Base-by-base conservation (phyloP, 225 moss, liverwort and hornwort species). In the Pseudisothecium myosuroides region DNA sequence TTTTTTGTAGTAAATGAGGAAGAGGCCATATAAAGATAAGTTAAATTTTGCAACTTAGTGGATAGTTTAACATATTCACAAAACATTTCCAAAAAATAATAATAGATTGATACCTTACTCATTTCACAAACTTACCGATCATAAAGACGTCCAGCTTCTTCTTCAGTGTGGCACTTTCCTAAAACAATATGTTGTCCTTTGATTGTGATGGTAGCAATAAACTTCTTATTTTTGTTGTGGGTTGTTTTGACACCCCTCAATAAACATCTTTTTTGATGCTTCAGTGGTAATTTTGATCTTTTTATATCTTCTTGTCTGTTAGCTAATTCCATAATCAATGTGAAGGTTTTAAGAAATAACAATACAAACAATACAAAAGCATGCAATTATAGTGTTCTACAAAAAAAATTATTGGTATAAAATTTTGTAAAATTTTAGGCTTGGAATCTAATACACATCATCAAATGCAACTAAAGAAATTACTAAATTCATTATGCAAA, bases 171-270 rank as follows among this genome's bases (percentile, higher is more conserved):
- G 24, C 93, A 93, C 65, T 91, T 94, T 68, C 94, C 94, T 59
- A 93, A 88, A 43, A 91, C 88, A 76, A 94, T 80, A 49, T 94
- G 93, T 83, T 94, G 91, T 43, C 94, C 93, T 69, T 93, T 94
- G 18, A 94, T 89, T 80, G 94, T 94, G 23, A 94, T 94, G 28
- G 91, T 94, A 52, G 94, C 94, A 62, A 91, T 86, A 54, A 88
- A 94, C n/a, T 87, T 94, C 67, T 90, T 93, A 19, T 88, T 92
- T 83, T 91, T 94, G 50, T 94, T 93, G 81, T 90, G 91, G 21
- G 90, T 91, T 64, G 90, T 91, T 89, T 94, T 94, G 29, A 94
- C 94, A 66, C 94, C 94, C 60, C 91, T 85, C 73, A 93, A 88
- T 60, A 93, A 89, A 64, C 94, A 94, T 83, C 89, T 67, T 61